These are phyloP conservation scores for Corynespora cassiicola DNA, from an alignment of 2,329 filamentous ascomycete genomes.

Conservation along the genomic window DNA sequence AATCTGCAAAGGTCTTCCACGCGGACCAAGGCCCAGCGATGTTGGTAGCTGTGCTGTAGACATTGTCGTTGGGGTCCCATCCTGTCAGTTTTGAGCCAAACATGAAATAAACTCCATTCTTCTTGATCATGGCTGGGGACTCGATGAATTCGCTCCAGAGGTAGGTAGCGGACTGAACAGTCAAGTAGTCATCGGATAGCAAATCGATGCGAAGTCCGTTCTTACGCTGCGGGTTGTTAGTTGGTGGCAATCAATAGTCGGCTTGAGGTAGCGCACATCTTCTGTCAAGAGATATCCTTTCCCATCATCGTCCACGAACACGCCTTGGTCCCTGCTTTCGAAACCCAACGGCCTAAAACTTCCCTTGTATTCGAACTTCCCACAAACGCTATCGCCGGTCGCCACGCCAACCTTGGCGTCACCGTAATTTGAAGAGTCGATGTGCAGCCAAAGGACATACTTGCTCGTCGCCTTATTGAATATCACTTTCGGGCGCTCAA, in stretches of 20 bases:
- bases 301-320: conserved; percentile 69
- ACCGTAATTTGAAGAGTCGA: conserved; percentile 66
- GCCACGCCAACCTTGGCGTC: conserved; percentile 72
- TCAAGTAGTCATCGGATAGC: conserved; percentile 64
- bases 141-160: conserved; percentile 65
- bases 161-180: conserved; percentile 56
- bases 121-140: conserved; percentile 68
- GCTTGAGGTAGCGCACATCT: conserved; percentile 55
- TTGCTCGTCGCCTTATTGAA: conserved; percentile 69
- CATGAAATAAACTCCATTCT: conserved; percentile 67
- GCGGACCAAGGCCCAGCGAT: conserved; percentile 66
- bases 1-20: conserved; percentile 65
- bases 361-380: conserved; percentile 61
- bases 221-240: conserved; percentile 49
- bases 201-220: conserved; percentile 65
- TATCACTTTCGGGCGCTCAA: conserved; percentile 73
- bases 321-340: conserved; percentile 64
- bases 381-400: conserved; percentile 64
- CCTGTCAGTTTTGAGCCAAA: conserved; percentile 60
- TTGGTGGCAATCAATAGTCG: conserved; percentile 6
- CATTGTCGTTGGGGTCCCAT: conserved; percentile 70
- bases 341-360: conserved; percentile 56
- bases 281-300: conserved; percentile 68
- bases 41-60: conserved; percentile 65
- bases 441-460: conserved; percentile 75